Base-by-base conservation (phyloP, 371 early-diverging fungal genomes). In the Capillidium heterosporum region DNA sequence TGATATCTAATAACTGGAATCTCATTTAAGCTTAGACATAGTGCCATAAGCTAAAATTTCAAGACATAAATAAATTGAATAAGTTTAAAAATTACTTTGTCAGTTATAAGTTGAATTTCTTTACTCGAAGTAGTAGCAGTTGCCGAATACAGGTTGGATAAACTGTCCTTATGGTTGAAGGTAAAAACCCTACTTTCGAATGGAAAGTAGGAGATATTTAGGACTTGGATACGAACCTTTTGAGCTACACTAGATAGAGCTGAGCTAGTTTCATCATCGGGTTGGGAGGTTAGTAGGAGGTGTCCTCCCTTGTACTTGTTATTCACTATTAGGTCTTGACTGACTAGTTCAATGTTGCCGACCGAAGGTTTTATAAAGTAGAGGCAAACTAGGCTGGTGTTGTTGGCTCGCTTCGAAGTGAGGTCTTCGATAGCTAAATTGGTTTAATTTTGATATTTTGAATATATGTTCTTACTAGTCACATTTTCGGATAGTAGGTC, bases 401-500 rank as follows among this genome's bases (percentile, higher is more conserved):
- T 10, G 13, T 67, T 64, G 84, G 87, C 65, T 95, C 96, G 54
- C 80, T 77, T 19, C 91, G 81, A n/a, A 94, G 65, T 35, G 78
- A 71, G 19, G 67, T 95, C 77, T 65, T 96, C 95, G 48, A 97
- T 76, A 19, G 90, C 95, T 52, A 93, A 83, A 50, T 81, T 81
- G 39, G 92, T 74, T 58, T 79, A 81, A 63, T 95, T 82, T 56
- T 81, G 77, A 70, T 64, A 65, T 72, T 28, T 31, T 8, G 1
- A 63, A 58, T 17, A 57, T 52, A 23, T 8, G 48, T 24, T 42
- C 71, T 60, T 75, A 84, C 86, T 69, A 32, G 86, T 86, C 50
- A 96, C 91, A 60, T 93, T 90, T 65, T 92, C 87, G 62, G 94
- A 91, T 26, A 91, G 73, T 63, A 96, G 83, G 57, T 94, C 91